Base-by-base conservation (phyloP, 495 filamentous ascomycete species). In the Aspergillus conjunctus region DNA sequence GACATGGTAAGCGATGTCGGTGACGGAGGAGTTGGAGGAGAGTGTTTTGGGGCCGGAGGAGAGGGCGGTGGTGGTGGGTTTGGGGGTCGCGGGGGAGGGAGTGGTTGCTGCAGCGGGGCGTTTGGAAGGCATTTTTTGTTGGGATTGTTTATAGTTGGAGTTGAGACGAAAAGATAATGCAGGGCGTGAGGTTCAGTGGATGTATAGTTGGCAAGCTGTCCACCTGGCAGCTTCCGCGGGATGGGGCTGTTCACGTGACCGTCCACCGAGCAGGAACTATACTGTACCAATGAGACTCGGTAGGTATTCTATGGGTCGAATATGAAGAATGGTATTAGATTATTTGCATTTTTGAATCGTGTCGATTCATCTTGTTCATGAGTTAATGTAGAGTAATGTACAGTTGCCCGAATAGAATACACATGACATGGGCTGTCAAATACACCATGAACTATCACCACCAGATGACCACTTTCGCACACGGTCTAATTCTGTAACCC, bases 1-100 rank as follows among this genome's bases (percentile, higher is more conserved):
- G 51, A 96, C 78, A 66, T 78, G 68, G 11, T 73, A 60, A 31
- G 79, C 69, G 44, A 88, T 84, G 34, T 87, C 78, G 62, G 76
- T 71, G 12, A 84, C 75, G 46, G 76, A 77, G 68, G 79, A 73
- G 66, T 78, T 76, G 51, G 73, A 59, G 61, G 75, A 67, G 49
- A 76, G 73, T 17, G 74, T 72, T 20, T 70, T 60, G 32, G 77
- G 70, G 50, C 79, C 73, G 44, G 79, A 83, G 75, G 76, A 76
- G 60, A 73, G 81, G 58, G 69, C 54, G 34, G 68, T 43, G 58
- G 69, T 54, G 34, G 68, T 43, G 51, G 72, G 34, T 57, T 66
- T 48, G 39, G 68, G 56, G 34, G 75, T 48, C 37, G 77, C 60
- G 41, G 75, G 68, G 64, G 52, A 39, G 57, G 62, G 69, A 26